Conservation (phyloP, 345 rosid species). For the Psidium guajava region DNA sequence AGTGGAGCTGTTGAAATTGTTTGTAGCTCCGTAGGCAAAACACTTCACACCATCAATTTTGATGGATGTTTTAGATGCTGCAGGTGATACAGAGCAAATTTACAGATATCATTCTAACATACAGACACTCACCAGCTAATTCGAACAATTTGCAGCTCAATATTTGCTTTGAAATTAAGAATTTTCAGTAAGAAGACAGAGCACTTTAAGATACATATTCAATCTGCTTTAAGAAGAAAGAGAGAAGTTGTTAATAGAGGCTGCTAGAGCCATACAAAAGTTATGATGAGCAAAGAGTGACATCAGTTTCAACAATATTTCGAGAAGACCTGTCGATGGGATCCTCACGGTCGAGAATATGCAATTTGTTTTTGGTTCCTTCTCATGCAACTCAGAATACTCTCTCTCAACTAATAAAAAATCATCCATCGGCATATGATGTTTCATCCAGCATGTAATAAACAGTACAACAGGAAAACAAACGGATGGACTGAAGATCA, state of each 20-base stretch:
- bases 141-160: neutral
- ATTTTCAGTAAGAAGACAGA: neutral
- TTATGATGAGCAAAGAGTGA: neutral
- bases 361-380: neutral
- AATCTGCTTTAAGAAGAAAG: neutral
- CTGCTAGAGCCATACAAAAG: neutral
- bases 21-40: constrained; percentile 62
- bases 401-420: neutral
- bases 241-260: neutral
- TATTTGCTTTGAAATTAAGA: neutral
- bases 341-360: neutral
- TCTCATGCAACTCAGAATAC: neutral
- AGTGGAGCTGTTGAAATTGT: constrained; percentile 45
- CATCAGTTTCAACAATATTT: neutral
- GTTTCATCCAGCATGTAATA: neutral
- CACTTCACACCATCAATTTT: constrained; percentile 75
- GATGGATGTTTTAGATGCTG: constrained; percentile 53
- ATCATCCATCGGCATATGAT: neutral
- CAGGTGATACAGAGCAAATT: neutral
- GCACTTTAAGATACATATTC: neutral
- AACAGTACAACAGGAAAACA: neutral
- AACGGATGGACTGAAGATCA: neutral
- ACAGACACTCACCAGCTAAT: neutral
- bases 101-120: neutral
- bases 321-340: neutral